These are phyloP conservation scores for Hippophae gyantsensis DNA, from an alignment of 306 rosid species.

Conservation along the genomic window DNA sequence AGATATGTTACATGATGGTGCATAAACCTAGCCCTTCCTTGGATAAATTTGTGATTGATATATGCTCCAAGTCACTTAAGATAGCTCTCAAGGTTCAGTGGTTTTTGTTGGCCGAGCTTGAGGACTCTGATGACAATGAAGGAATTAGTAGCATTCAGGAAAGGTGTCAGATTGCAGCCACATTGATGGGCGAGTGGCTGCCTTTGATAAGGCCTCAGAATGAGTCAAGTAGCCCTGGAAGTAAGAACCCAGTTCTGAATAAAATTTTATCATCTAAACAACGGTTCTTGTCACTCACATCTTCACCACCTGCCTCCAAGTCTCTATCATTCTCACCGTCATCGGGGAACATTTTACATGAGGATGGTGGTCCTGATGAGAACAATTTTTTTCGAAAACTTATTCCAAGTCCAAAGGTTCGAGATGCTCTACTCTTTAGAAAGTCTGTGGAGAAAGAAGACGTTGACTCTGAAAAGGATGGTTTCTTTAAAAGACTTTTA, in stretches of 20 bases:
- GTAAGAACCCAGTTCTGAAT: slow-evolving; percentile 69
- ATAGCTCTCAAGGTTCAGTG: slow-evolving; percentile 94
- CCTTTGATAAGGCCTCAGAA: slow-evolving; percentile 46
- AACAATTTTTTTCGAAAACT: slow-evolving; percentile 72
- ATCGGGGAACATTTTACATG: slow-evolving; percentile 41
- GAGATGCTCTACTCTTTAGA: slow-evolving; percentile 79
- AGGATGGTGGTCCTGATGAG: slow-evolving; percentile 67
- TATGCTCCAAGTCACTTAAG: slow-evolving; percentile 80
- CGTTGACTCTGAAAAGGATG: slow-evolving; percentile 69
- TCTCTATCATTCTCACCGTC: slow-evolving; percentile 60
- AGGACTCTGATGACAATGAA: slow-evolving; percentile 83
- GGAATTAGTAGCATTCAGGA: slow-evolving; percentile 85
- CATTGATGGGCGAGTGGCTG: slow-evolving; percentile 86
- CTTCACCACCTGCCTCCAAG: slow-evolving; percentile 56
- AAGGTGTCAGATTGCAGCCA: slow-evolving; percentile 83
- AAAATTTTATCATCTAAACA: slow-evolving; percentile 70
- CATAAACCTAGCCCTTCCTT: slow-evolving; percentile 90
- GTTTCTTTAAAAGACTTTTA: slow-evolving; percentile 78
- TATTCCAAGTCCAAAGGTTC: slow-evolving; percentile 69
- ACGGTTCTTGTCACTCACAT: slow-evolving; percentile 54
- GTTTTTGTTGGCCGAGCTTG: slow-evolving; percentile 84
- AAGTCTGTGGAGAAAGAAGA: slow-evolving; percentile 75
- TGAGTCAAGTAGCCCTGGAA: slow-evolving; percentile 37
- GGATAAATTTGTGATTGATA: slow-evolving; percentile 92
- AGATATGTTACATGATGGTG: slow-evolving; percentile 91